Base-by-base conservation (phyloP, 176 grass and related monocot species). In the Ensete ventricosum region DNA sequence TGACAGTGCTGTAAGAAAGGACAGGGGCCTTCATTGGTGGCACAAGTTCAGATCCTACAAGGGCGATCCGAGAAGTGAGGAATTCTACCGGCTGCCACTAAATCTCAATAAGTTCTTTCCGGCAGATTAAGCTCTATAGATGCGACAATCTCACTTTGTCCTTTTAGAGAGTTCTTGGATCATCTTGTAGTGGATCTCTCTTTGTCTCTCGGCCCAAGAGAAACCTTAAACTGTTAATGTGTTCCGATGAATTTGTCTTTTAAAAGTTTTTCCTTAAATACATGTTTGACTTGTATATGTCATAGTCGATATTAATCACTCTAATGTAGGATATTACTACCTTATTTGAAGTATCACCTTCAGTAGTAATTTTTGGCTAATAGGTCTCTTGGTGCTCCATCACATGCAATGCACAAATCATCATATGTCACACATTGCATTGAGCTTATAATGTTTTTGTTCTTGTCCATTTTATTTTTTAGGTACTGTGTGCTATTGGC, bases 31-130 rank as follows among this genome's bases (percentile, higher is more conserved):
- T 51, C 88, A 94, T 20, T 99, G 88, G 90, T 91, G 90, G 95
- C 86, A 89, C 54, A 91, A 87, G 75, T 99, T 72, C 80, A 79
- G 90, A 50, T 87, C 86, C 43, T 93, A 75, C 88, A 86, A 87
- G 81, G 87, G 77, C 0, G 95, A 99, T 24, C 50, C 80, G 0
- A 87, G 95, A 67, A 99, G 86, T 65, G 76, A 91, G 43, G 95
- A 94, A 59, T 99, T 99, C 70, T 99, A 99, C 84, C 79, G 80
- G 2, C 24, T 99, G 62, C 95, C 95, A 0, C 86, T 91, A 57
- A 94, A 94, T 67, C 84, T 99, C 58, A 87, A 99, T 64, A 99
- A 84, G 54, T 99, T 89, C 69, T 91, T 91, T 75, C 90, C 95
- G 16, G 80, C 90, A 0, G 80, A 68, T 23, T 98, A 86, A 91